Conservation (phyloP, 2,329 filamentous ascomycete species). For the Cladophialophora chaetospira region DNA sequence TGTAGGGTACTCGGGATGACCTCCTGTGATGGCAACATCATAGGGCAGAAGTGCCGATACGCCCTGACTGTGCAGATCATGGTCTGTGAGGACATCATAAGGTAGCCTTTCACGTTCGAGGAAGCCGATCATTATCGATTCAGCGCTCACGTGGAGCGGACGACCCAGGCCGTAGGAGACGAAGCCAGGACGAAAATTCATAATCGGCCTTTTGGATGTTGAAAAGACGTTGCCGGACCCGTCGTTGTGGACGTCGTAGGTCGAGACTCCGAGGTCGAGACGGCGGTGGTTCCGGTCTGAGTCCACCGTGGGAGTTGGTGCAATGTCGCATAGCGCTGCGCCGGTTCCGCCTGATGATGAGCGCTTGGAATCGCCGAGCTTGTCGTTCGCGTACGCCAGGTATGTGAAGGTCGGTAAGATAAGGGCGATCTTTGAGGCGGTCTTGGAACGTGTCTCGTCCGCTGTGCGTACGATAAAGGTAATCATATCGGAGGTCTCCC, state of each 20-base stretch:
- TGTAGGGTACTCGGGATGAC: conserved; percentile 42
- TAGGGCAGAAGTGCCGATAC: conserved; percentile 29
- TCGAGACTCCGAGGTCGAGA: conserved; percentile 31
- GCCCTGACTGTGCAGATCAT: conserved; percentile 39
- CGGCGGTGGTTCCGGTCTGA: not conserved
- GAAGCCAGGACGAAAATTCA: conserved; percentile 43
- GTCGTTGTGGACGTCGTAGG: conserved; percentile 44
- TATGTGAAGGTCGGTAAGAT: conserved; percentile 44
- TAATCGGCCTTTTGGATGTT: conserved; percentile 39
- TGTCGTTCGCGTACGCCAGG: conserved; percentile 44
- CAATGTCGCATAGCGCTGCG: not conserved
- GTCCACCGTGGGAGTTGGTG: not conserved
- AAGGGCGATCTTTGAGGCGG: conserved; percentile 33
- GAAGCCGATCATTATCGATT: conserved; percentile 41
- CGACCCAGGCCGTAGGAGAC: conserved; percentile 41
- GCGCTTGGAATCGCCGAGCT: conserved; percentile 38
- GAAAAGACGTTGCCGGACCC: conserved; percentile 41
- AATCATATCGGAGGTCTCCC: conserved; percentile 34
- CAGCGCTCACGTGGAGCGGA: conserved; percentile 42
- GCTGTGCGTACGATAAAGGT: conserved; percentile 41
- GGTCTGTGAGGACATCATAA: conserved; percentile 44
- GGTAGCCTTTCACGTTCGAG: conserved; percentile 37
- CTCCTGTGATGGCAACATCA: conserved; percentile 36
- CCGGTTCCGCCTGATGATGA: conserved; percentile 18
- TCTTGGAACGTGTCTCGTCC: not conserved